Percentiles rank a stretch among this genome's conserved stretches.
Evolutionary conservation across 1,284 basidiomycete species (phyloP).

Genomic region (Singerocomus inundabilis): DNA sequence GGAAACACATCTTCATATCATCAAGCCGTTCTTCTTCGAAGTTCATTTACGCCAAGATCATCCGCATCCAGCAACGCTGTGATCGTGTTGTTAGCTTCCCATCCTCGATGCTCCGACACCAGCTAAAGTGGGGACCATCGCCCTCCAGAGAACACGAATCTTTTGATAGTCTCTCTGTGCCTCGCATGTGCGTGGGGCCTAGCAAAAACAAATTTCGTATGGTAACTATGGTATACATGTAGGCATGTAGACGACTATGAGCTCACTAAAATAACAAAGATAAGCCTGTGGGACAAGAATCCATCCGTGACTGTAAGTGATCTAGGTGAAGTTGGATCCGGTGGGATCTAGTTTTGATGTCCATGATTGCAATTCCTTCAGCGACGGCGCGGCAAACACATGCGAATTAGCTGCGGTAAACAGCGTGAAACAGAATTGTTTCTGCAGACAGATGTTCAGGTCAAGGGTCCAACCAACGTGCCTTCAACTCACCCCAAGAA

Average conservation of each 20-base stretch:
- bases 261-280: constrained; percentile 23
- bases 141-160: neutral
- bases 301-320: neutral
- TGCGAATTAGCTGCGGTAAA: constrained; percentile 90
- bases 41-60: constrained; percentile 3
- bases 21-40: constrained; percentile 14
- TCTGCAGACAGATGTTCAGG: constrained; percentile 47
- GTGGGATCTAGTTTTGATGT: constrained; percentile 79
- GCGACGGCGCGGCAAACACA: constrained; percentile 75
- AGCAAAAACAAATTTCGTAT: constrained; percentile 19
- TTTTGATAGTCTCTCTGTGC: neutral
- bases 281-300: constrained; percentile 4
- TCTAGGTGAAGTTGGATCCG: constrained; percentile 46
- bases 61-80: too few relatives aligned
- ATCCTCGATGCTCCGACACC: neutral
- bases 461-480: neutral
- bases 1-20: constrained; percentile 2
- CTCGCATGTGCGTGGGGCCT: neutral
- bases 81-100: too few relatives aligned
- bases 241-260: constrained; percentile 20
- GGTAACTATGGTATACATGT: constrained; percentile 30
- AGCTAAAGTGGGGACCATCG: neutral
- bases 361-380: constrained; percentile 84
- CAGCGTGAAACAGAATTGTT: constrained; percentile 80
- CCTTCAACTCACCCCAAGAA: constrained; percentile 71